Evolutionary conservation across 345 rosid genomes (phyloP).

Genomic region (Bruguiera gymnorhiza): DNA sequence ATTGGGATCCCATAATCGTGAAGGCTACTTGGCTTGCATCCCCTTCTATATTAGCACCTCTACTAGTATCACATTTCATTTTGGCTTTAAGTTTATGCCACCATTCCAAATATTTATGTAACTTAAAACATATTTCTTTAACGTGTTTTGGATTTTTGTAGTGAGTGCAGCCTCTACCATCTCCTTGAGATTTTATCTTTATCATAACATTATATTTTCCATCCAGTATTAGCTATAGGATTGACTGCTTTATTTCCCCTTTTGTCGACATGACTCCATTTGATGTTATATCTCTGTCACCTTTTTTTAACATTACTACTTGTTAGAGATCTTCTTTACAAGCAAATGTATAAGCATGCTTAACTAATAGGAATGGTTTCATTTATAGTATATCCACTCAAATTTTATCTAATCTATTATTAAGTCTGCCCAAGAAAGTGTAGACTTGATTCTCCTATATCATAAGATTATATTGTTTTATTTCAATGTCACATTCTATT

Average conservation of each 20-base stretch:
- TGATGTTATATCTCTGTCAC: not conserved
- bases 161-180: not conserved
- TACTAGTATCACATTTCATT: not conserved
- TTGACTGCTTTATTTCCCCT: not conserved
- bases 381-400: not conserved
- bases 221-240: too few species aligned
- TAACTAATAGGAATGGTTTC: not conserved
- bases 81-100: constrained; percentile 1
- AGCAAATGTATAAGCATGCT: not conserved
- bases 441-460: not conserved
- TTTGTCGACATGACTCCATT: not conserved
- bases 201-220: not conserved
- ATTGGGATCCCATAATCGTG: not conserved
- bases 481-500: not conserved
- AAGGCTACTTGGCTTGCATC: not conserved
- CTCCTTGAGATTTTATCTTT: not conserved
- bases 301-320: not conserved
- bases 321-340: not conserved
- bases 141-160: not conserved
- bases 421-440: not conserved
- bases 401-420: not conserved
- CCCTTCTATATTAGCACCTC: too few species aligned
- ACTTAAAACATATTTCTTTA: too few species aligned
- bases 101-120: not conserved
- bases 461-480: too few species aligned